These are phyloP conservation scores for Allium sativum DNA, from an alignment of 106 monocot genomes.

Conservation along the genomic window DNA sequence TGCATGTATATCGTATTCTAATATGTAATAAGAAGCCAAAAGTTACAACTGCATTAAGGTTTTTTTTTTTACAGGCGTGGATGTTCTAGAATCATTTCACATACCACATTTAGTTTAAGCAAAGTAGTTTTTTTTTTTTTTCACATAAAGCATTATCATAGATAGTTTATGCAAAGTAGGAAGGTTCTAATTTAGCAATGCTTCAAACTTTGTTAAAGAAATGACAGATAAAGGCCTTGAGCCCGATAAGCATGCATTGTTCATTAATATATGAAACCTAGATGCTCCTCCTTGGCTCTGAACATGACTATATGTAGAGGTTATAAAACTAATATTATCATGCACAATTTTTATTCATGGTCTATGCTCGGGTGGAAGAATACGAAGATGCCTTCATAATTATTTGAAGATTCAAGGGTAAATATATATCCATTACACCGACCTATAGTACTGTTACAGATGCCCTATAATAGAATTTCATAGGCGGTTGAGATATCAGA, in stretches of 20 bases:
- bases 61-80: conserved; percentile 20
- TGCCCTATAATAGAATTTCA: neutral
- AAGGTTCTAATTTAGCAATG: conserved; percentile 62
- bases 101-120: conserved; percentile 62
- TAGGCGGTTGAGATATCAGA: conserved; percentile 52
- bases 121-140: no score
- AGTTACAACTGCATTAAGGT: conserved; percentile 14
- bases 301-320: conserved; percentile 32
- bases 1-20: conserved; percentile 40
- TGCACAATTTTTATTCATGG: conserved; percentile 82
- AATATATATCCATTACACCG: conserved; percentile 40
- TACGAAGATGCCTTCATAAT: conserved; percentile 43
- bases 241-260: conserved; percentile 56
- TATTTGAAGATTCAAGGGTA: conserved; percentile 41
- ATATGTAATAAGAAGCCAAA: conserved; percentile 29
- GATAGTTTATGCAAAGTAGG: conserved; percentile 60
- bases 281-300: conserved; percentile 53
- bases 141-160: conserved; percentile 71
- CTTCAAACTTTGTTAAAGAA: conserved; percentile 54
- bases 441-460: conserved; percentile 79
- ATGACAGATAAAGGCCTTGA: conserved; percentile 78
- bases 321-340: conserved; percentile 34
- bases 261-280: conserved; percentile 64
- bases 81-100: conserved; percentile 54
- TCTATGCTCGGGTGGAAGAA: conserved; percentile 55